phyloP scores from a whole-genome alignment of 768 basidiomycete genomes.

The Lactarius deliciosus region DNA sequence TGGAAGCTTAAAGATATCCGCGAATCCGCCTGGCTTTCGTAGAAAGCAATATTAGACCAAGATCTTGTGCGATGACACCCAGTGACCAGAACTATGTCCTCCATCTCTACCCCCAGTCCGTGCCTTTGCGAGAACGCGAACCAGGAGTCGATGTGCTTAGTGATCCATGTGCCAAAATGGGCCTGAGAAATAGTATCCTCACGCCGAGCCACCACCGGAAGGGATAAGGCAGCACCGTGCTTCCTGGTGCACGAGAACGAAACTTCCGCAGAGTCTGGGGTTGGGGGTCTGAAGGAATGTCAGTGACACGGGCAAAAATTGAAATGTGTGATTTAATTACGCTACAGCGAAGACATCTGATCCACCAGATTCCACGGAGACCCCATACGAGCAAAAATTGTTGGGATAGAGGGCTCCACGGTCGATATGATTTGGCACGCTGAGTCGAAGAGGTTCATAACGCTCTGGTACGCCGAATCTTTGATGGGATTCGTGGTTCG shows the following conservation, averaged over 20 bases:
- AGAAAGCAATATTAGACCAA: neutral
- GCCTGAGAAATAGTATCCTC: neutral
- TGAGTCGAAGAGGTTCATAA: neutral
- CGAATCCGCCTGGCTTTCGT: neutral
- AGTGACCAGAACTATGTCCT: neutral
- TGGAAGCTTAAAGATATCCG: neutral
- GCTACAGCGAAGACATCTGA: neutral
- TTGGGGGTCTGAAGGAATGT: neutral
- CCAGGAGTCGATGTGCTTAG: neutral
- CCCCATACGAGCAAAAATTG: neutral
- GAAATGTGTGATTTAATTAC: neutral
- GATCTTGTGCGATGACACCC: neutral
- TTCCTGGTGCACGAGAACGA: neutral
- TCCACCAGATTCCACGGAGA: neutral
- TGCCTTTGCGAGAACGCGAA: neutral
- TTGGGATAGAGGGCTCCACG: neutral
- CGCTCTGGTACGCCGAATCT: neutral
- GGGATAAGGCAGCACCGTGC: neutral
- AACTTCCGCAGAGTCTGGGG: neutral
- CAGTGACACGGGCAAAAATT: neutral
- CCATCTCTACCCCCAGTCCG: neutral
- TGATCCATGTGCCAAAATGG: neutral
- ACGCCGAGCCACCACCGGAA: neutral
- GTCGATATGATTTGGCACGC: neutral
- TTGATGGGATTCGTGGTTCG: neutral